A percentile compares a stretch with the other conserved stretches of the same genome.
Conservation (phyloP, 2,329 filamentous ascomycete genomes). For the Cercospora sp. region DNA sequence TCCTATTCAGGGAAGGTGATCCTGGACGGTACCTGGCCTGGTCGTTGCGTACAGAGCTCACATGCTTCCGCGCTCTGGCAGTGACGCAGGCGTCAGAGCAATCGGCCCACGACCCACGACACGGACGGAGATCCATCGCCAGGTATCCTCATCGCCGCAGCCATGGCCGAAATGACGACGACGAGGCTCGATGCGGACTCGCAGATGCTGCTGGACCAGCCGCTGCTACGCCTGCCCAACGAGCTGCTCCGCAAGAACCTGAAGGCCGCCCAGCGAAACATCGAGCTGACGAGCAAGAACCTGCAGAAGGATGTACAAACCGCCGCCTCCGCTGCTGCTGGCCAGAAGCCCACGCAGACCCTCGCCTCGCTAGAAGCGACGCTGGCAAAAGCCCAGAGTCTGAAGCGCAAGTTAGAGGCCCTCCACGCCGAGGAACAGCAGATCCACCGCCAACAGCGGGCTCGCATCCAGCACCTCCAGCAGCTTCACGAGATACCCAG, state of each 20-base stretch:
- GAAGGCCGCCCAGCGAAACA: constrained; percentile 74
- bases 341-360: constrained; percentile 61
- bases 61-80: background rate
- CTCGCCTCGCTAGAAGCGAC: constrained; percentile 80
- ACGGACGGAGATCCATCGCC: background rate
- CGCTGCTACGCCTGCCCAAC: constrained; percentile 86
- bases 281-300: constrained; percentile 68
- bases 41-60: background rate
- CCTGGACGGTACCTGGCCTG: background rate
- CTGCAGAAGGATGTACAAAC: constrained; percentile 60
- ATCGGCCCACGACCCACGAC: constrained; percentile 1
- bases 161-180: constrained; percentile 54
- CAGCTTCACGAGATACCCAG: constrained; percentile 77
- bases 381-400: constrained; percentile 76
- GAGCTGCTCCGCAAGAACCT: constrained; percentile 94
- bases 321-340: constrained; percentile 57
- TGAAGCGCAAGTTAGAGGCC: constrained; percentile 81
- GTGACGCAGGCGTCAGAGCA: constrained; percentile 5
- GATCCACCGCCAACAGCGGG: constrained; percentile 72
- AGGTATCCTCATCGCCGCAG: constrained; percentile 1
- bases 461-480: constrained; percentile 76
- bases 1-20: background rate
- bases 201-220: constrained; percentile 83
- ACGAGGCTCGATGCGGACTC: constrained; percentile 72
- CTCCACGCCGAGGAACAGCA: constrained; percentile 77